Percentiles rank a stretch among this genome's conserved stretches.
Evolutionary conservation across 2,329 filamentous ascomycete species (phyloP).

Genomic region (Truncatella angustata): DNA sequence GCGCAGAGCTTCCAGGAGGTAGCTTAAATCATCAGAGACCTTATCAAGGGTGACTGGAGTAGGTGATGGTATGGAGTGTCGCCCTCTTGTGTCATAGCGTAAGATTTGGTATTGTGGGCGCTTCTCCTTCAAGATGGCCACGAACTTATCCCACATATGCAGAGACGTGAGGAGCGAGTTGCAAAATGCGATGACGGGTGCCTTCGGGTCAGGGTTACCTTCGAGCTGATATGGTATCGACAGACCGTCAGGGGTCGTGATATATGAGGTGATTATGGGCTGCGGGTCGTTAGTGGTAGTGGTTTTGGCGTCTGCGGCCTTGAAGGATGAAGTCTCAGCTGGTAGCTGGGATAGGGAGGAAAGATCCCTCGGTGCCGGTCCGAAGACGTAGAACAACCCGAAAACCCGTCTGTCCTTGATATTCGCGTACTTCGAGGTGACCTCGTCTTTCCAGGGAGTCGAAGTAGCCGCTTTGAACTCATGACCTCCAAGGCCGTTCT

Average conservation of each 20-base stretch:
- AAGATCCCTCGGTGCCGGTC: slow-evolving; percentile 69
- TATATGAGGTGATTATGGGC: slow-evolving; percentile 63
- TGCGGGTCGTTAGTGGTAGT: slow-evolving; percentile 49
- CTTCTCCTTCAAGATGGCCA: slow-evolving; percentile 57
- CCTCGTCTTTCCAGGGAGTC: slow-evolving; percentile 60
- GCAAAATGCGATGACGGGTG: slow-evolving; percentile 71
- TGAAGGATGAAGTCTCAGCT: slow-evolving; percentile 45
- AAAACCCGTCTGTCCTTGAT: slow-evolving; percentile 60
- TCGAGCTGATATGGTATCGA: slow-evolving; percentile 72
- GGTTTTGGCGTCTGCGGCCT: slow-evolving; percentile 53
- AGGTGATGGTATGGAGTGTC: slow-evolving; percentile 47
- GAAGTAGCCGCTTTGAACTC: slow-evolving; percentile 62
- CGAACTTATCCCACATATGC: slow-evolving; percentile 77
- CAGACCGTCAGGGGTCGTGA: slow-evolving; percentile 68
- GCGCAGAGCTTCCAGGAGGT: slow-evolving; percentile 66
- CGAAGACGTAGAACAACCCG: slow-evolving; percentile 77
- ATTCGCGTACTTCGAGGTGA: slow-evolving; percentile 58
- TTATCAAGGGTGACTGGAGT: slow-evolving; percentile 59
- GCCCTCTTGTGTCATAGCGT: slow-evolving; percentile 75
- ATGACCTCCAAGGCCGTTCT: slow-evolving; percentile 64
- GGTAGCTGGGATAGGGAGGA: slow-evolving; percentile 50
- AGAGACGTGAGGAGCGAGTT: slow-evolving; percentile 80
- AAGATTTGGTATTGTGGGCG: slow-evolving; percentile 70
- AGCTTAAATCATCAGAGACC: slow-evolving; percentile 65
- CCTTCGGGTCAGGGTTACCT: slow-evolving; percentile 63